Evolutionary conservation across 352 stramenopile species (phyloP).

Genomic region (Phytophthora hybrid): DNA sequence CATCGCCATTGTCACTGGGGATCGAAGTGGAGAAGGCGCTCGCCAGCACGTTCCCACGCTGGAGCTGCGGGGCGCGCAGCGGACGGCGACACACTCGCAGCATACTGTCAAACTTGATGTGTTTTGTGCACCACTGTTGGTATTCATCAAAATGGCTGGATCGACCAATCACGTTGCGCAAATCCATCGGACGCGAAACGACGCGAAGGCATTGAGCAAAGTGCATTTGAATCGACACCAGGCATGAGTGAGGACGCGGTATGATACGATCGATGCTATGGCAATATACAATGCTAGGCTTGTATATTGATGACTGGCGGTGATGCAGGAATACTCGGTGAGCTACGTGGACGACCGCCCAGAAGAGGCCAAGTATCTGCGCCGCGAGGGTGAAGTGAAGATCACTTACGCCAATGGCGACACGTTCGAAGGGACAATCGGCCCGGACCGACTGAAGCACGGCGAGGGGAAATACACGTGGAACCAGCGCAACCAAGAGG

Average conservation of each 20-base stretch:
- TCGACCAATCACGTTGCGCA: background rate
- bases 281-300: background rate
- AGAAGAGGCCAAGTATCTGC: constrained; percentile 89
- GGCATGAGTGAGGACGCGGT: constrained; percentile 64
- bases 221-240: background rate
- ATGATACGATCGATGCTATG: too few relatives aligned
- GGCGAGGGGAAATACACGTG: constrained; percentile 91
- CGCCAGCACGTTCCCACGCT: constrained; percentile 16
- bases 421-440: constrained; percentile 92
- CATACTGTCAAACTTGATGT: constrained; percentile 12
- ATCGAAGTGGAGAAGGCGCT: constrained; percentile 23
- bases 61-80: constrained; percentile 4
- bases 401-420: constrained; percentile 92
- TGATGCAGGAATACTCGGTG: constrained; percentile 70
- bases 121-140: background rate
- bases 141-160: background rate
- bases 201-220: constrained; percentile 9
- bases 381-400: constrained; percentile 82
- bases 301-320: background rate
- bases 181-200: constrained; percentile 22
- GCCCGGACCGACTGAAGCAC: constrained; percentile 82
- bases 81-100: constrained; percentile 23
- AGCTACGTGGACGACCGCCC: constrained; percentile 90
- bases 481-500: constrained; percentile 74
- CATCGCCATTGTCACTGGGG: background rate